A percentile compares a stretch with the other conserved stretches of the same genome.
Evolutionary conservation across 768 basidiomycete species (phyloP).

Genomic region (Boletus rubroflammeus): DNA sequence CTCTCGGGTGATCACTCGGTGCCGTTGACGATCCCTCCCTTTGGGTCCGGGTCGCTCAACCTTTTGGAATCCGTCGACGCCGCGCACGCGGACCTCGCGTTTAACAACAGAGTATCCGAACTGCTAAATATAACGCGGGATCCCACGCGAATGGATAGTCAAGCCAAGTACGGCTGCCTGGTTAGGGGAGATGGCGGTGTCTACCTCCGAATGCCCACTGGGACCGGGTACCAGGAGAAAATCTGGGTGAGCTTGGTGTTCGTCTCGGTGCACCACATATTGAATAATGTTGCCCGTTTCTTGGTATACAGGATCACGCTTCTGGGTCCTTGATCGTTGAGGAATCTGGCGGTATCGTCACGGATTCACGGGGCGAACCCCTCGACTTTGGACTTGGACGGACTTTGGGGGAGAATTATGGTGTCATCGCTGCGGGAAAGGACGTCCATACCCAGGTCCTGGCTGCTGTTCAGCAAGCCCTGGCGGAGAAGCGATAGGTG

Average conservation of each 20-base stretch:
- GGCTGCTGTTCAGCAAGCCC: slow-evolving; percentile 66
- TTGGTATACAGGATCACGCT: slow-evolving; percentile 72
- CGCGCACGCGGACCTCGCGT: slow-evolving; percentile 85
- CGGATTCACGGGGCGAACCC: slow-evolving; percentile 72
- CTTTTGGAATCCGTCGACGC: slow-evolving; percentile 93
- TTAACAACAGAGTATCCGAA: slow-evolving; percentile 70
- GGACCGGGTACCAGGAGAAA: slow-evolving; percentile 81
- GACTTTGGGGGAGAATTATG: slow-evolving; percentile 82
- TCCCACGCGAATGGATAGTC: slow-evolving; percentile 88
- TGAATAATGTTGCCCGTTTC: neutral
- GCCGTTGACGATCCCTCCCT: slow-evolving; percentile 44
- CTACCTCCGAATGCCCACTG: slow-evolving; percentile 78
- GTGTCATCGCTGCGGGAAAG: slow-evolving; percentile 79
- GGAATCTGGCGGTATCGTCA: slow-evolving; percentile 88
- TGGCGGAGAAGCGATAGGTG: slow-evolving; percentile 21
- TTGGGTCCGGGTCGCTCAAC: slow-evolving; percentile 46
- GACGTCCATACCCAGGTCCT: slow-evolving; percentile 67
- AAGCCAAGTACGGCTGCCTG: slow-evolving; percentile 90
- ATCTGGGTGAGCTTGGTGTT: slow-evolving; percentile 72
- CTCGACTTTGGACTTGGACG: slow-evolving; percentile 87
- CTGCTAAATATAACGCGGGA: slow-evolving; percentile 61
- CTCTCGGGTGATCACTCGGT: slow-evolving; percentile 48
- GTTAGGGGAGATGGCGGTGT: slow-evolving; percentile 81
- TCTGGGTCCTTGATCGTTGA: slow-evolving; percentile 79
- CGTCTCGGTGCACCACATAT: no score